Evolutionary conservation across 805 yeast genomes (phyloP).

Genomic region (Wickerhamomyces queroliae): DNA sequence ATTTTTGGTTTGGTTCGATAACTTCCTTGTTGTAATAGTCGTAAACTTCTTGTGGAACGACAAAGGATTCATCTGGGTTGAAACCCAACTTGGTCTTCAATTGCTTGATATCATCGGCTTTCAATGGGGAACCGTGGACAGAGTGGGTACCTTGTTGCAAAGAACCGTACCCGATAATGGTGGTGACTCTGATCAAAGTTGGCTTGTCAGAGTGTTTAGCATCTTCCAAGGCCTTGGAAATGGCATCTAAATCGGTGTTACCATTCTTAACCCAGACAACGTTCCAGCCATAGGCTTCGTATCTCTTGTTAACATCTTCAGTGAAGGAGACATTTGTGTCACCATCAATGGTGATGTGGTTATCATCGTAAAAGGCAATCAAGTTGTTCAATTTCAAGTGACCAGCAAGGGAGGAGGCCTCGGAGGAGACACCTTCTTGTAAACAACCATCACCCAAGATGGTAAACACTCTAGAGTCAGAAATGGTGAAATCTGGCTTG

Average conservation of each 20-base stretch:
- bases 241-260: constrained; percentile 68
- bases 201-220: constrained; percentile 88
- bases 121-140: constrained; percentile 96
- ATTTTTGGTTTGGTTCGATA: constrained; percentile 55
- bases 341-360: constrained; percentile 96
- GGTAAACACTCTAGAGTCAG: constrained; percentile 71
- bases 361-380: constrained; percentile 94
- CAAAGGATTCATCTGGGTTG: constrained; percentile 77
- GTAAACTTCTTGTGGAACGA: constrained; percentile 78
- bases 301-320: constrained; percentile 82
- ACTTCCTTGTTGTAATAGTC: constrained; percentile 54
- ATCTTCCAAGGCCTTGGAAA: constrained; percentile 67
- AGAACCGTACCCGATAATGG: constrained; percentile 95
- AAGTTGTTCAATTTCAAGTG: constrained; percentile 90
- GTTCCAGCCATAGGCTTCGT: constrained; percentile 95
- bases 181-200: constrained; percentile 78
- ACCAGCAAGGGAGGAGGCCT: constrained; percentile 93
- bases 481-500: constrained; percentile 71
- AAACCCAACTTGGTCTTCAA: constrained; percentile 82
- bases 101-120: constrained; percentile 86
- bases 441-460: constrained; percentile 97
- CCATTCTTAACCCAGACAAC: constrained; percentile 72
- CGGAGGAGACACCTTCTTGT: constrained; percentile 96
- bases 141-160: constrained; percentile 75
- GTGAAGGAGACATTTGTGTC: constrained; percentile 84